Conservation (phyloP, 164 flowering plant species). For the Paratinospora sagittata region DNA sequence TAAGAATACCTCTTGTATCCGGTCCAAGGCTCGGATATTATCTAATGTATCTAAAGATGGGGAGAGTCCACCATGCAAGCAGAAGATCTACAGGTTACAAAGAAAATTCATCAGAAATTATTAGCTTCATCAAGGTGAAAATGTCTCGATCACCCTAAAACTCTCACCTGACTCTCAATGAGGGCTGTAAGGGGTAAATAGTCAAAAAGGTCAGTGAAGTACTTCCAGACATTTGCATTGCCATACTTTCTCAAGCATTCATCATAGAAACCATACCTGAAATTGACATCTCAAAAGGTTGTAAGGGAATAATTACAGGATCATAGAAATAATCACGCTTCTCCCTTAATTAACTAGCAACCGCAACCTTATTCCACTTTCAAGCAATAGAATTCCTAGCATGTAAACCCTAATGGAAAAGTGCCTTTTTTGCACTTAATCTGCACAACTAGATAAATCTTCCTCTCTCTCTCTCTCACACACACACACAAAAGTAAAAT, state of each 20-base stretch:
- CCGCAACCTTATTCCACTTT: too few species aligned
- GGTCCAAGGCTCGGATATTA: conserved; percentile 70
- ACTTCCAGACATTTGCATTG: conserved; percentile 89
- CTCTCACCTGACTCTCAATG: conserved; percentile 75
- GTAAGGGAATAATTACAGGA: not conserved
- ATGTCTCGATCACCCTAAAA: not conserved
- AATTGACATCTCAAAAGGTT: conserved; percentile 1
- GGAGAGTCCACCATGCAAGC: conserved; percentile 86
- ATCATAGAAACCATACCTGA: conserved; percentile 70
- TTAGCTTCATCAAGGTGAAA: not conserved
- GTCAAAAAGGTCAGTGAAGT: conserved; percentile 85
- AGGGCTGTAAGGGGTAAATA: conserved; percentile 76
- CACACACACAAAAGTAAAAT: too few species aligned
- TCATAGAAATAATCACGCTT: not conserved
- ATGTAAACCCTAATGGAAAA: too few species aligned
- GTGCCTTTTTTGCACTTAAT: too few species aligned
- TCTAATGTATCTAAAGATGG: conserved; percentile 84
- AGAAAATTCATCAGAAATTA: conserved; percentile 7
- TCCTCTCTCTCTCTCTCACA: not conserved
- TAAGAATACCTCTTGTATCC: conserved; percentile 67
- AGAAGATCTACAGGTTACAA: conserved; percentile 43
- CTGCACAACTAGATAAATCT: too few species aligned
- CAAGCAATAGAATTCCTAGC: too few species aligned
- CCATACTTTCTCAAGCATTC: too few species aligned
- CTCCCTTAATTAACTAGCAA: conserved; percentile 2